These are phyloP conservation scores for Aspergillus sp. DNA, from an alignment of 2,329 filamentous ascomycete genomes.

Conservation along the genomic window DNA sequence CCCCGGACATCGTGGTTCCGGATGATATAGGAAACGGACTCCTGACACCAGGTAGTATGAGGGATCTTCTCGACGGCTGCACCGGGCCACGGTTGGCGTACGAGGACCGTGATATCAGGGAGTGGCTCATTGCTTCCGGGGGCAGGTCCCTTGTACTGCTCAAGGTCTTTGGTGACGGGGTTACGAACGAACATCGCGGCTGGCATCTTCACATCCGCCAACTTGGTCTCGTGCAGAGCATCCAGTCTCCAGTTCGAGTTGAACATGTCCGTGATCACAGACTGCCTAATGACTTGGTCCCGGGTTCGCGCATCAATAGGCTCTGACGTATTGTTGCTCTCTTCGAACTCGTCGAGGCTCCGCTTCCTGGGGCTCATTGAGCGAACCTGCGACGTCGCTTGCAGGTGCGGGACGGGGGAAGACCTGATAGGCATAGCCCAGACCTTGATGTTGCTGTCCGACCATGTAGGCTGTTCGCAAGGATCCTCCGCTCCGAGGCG, in stretches of 20 bases:
- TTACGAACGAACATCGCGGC: conserved; percentile 71
- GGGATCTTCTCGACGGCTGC: conserved; percentile 67
- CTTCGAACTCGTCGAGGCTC: conserved; percentile 53
- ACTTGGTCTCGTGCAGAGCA: conserved; percentile 64
- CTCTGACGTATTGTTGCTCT: conserved; percentile 17
- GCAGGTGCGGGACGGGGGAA: conserved; percentile 20
- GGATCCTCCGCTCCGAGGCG: conserved; percentile 23
- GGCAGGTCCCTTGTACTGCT: conserved; percentile 68
- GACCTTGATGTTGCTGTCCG: conserved; percentile 75
- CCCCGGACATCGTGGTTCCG: conserved; percentile 75
- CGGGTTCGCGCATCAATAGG: conserved; percentile 28
- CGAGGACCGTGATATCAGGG: conserved; percentile 69
- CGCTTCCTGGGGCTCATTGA: conserved; percentile 47
- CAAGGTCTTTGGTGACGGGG: conserved; percentile 62
- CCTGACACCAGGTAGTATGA: conserved; percentile 63
- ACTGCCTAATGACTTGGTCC: conserved; percentile 57
- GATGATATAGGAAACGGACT: conserved; percentile 83
- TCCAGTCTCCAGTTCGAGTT: conserved; percentile 74
- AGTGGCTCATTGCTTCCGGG: conserved; percentile 54
- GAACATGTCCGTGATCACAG: conserved; percentile 75
- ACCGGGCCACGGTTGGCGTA: conserved; percentile 78
- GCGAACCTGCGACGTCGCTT: conserved; percentile 27
- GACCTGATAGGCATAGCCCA: conserved; percentile 72
- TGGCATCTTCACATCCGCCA: conserved; percentile 68
- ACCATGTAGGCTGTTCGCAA: conserved; percentile 64